phyloP scores from a whole-genome alignment of 805 yeast species.

The Candida boleticola region DNA sequence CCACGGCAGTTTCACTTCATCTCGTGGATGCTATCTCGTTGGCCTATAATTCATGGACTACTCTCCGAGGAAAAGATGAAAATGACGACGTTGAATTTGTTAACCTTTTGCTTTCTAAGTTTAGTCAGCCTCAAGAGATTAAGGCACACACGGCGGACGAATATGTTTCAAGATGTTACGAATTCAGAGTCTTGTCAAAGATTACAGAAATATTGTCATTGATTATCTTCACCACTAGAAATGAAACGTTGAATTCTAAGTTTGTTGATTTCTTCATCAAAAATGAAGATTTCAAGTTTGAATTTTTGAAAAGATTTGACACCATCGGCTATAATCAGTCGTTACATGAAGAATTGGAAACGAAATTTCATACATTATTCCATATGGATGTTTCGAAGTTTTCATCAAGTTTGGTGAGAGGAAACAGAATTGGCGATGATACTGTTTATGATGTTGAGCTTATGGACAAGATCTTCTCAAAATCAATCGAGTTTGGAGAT shows the following conservation, averaged over 20 bases:
- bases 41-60: constrained; percentile 78
- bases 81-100: constrained; percentile 56
- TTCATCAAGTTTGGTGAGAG: constrained; percentile 42
- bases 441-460: constrained; percentile 58
- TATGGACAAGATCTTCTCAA: constrained; percentile 57
- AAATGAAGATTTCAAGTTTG: constrained; percentile 25
- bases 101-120: constrained; percentile 35
- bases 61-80: constrained; percentile 50
- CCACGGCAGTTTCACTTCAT: constrained; percentile 63
- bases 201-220: constrained; percentile 76
- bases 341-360: constrained; percentile 44
- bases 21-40: constrained; percentile 69
- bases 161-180: constrained; percentile 45
- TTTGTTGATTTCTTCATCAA: constrained; percentile 44
- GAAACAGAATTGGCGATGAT: constrained; percentile 50
- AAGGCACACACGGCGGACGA: constrained; percentile 13
- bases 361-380: constrained; percentile 48
- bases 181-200: constrained; percentile 58
- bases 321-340: constrained; percentile 42
- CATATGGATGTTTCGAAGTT: constrained; percentile 49
- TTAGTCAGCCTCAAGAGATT: constrained; percentile 18
- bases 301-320: constrained; percentile 9
- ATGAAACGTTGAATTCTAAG: constrained; percentile 35
- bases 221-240: constrained; percentile 58
- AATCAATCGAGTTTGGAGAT: constrained; percentile 27